Base-by-base conservation (phyloP, 2,329 filamentous ascomycete genomes). In the Aspergillus hiratsukae region DNA sequence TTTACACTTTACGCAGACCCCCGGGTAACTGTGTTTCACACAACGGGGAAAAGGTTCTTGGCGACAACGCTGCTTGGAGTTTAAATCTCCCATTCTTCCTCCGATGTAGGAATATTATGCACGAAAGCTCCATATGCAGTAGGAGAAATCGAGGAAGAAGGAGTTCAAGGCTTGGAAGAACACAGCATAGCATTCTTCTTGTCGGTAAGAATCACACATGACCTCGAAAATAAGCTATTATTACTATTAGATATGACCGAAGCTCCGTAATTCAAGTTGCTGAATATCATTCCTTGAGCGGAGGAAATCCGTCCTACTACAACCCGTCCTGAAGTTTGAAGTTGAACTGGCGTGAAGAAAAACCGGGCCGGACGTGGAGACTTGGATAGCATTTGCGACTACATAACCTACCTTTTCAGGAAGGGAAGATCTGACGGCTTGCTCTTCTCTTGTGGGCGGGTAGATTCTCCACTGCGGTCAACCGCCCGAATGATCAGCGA, bases 401-500 rank as follows among this genome's bases (percentile, higher is more conserved):
- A 46, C 43, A 46, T 27, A 46, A 25, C 10, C 8, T 46, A 46
- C 43, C 21, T 7, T 14, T 23, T 46, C n/a, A 49, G 35, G 43
- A 56, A 52, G 49, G 37, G 58, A 51, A 57, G 57, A 57, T 52
- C 55, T 56, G 55, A 57, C 54, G 57, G 59, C 54, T 52, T 46
- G 5, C 14, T 45, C 52, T 46, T 23, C 14, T 43, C 21, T 14
- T 45, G 21, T 45, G 41, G 50, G 48, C 35, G 54, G 50, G 54
- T 46, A 43, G 27, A 46, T 27, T 57, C 57, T 59, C 59, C 59
- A 56, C 59, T 56, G 41, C 37, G 37, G 54, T 58, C 53, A 56
- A 60, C 56, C 51, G 56, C 56, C 54, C 54, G 29, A 61, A 61
- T 56, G 58, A 59, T 61, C 59, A 59, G 55, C 59, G 51, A 46